A percentile compares a stretch with the other conserved stretches of the same genome.
Evolutionary conservation across 129 eudicot genomes (phyloP).

Genomic region (Arctium lappa): DNA sequence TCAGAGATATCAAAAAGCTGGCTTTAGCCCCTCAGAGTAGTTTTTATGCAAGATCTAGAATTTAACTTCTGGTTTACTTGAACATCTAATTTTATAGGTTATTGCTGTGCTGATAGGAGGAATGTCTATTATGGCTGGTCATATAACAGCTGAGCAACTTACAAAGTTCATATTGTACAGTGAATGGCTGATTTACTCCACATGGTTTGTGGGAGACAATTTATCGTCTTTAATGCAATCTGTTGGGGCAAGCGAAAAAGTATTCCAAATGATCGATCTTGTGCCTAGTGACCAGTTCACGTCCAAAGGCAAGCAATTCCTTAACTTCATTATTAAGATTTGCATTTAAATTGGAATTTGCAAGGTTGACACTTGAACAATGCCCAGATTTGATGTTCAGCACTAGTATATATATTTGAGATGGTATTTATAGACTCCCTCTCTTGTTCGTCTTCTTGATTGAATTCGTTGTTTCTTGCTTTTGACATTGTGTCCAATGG

Average conservation of each 20-base stretch:
- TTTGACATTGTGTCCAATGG: not conserved
- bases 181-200: slow-evolving; percentile 97
- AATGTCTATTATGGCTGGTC: slow-evolving; percentile 84
- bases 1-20: not conserved
- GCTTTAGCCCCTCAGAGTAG: not conserved
- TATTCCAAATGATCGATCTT: slow-evolving; percentile 91
- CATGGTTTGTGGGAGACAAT: slow-evolving; percentile 99
- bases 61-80: slow-evolving; percentile 19
- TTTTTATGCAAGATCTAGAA: slow-evolving; percentile 7
- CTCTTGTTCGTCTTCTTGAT: not conserved
- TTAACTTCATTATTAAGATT: not conserved
- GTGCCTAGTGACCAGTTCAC: slow-evolving; percentile 73
- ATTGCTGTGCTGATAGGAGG: slow-evolving; percentile 97
- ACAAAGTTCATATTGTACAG: slow-evolving; percentile 95
- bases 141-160: slow-evolving; percentile 92
- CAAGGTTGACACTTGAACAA: not conserved
- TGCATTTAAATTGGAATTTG: not conserved
- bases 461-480: not conserved
- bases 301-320: slow-evolving; percentile 56
- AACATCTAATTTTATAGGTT: slow-evolving; percentile 52
- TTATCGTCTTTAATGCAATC: slow-evolving; percentile 92
- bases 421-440: not conserved
- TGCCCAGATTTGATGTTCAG: not conserved
- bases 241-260: slow-evolving; percentile 99
- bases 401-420: not conserved